These are phyloP conservation scores for Mycosphaerella arachidis DNA, from an alignment of 2,329 filamentous ascomycete genomes.

Conservation along the genomic window DNA sequence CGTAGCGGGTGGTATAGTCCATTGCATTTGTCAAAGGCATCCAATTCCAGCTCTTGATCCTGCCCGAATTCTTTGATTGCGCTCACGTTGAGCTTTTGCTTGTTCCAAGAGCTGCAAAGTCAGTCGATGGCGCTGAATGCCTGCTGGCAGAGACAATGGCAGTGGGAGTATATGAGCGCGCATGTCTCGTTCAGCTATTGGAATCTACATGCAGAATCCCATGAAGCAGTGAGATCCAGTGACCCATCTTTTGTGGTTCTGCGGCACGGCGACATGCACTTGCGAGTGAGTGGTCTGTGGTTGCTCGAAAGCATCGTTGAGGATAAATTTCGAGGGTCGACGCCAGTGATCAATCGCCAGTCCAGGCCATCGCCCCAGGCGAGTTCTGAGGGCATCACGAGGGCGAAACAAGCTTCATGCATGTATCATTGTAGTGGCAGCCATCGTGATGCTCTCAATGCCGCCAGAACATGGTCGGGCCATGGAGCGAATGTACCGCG, in stretches of 20 bases:
- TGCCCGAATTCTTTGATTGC: not conserved
- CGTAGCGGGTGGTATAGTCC: not conserved
- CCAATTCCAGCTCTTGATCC: not conserved
- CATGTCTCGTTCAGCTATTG: not conserved
- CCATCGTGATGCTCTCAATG: not conserved
- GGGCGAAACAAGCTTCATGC: not conserved
- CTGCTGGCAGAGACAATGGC: not conserved
- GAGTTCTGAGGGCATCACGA: not conserved
- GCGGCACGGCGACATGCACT: not conserved
- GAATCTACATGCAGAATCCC: not conserved
- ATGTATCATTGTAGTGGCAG: not conserved
- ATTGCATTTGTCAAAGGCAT: not conserved
- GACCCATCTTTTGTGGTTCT: not conserved
- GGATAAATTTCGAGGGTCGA: not conserved
- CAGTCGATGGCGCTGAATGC: not conserved
- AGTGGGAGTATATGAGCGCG: not conserved
- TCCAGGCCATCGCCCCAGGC: not conserved
- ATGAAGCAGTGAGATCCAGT: not conserved
- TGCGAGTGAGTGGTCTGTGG: not conserved
- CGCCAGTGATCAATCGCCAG: not conserved
- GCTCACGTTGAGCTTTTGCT: not conserved
- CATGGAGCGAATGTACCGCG: too few species aligned
- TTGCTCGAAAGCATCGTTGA: not conserved
- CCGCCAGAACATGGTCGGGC: not conserved
- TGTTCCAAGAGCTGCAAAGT: not conserved